Evolutionary conservation across 371 early-diverging fungal species (phyloP).

Genomic region (Basidiobolus meristosporus): DNA sequence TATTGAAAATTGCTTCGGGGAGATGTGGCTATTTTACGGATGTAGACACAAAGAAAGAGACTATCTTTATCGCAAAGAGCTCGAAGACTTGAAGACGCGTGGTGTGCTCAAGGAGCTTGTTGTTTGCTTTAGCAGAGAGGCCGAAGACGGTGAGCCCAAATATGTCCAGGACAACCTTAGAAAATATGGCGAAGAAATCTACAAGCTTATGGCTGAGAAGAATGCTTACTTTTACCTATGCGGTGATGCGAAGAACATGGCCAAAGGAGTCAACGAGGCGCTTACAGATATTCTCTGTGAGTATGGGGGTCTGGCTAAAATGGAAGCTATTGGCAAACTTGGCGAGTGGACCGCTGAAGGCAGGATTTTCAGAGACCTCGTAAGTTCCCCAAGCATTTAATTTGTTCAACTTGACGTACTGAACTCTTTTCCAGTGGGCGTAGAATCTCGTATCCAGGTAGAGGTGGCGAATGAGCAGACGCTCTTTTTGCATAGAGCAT

Average conservation of each 20-base stretch:
- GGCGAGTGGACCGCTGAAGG: conserved; percentile 34
- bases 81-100: conserved; percentile 19
- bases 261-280: conserved; percentile 60
- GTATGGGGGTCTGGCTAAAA: conserved; percentile 16
- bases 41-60: conserved; percentile 37
- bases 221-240: conserved; percentile 65
- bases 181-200: conserved; percentile 21
- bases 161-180: conserved; percentile 77
- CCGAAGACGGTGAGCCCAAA: conserved; percentile 11
- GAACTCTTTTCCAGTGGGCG: background rate
- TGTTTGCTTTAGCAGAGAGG: conserved; percentile 34
- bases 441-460: no score
- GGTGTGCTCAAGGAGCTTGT: conserved; percentile 30
- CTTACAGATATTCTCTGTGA: conserved; percentile 40
- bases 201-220: conserved; percentile 28
- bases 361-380: conserved; percentile 54
- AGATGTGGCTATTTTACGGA: conserved; percentile 54
- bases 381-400: conserved; percentile 4
- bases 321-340: conserved; percentile 34
- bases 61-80: conserved; percentile 38
- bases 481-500: no score
- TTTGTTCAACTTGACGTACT: background rate
- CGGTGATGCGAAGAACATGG: conserved; percentile 81
- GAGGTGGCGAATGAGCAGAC: no score
- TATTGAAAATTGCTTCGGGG: conserved; percentile 12